phyloP scores from a whole-genome alignment of 257 asterid species.

The Penstemon barbatus region DNA sequence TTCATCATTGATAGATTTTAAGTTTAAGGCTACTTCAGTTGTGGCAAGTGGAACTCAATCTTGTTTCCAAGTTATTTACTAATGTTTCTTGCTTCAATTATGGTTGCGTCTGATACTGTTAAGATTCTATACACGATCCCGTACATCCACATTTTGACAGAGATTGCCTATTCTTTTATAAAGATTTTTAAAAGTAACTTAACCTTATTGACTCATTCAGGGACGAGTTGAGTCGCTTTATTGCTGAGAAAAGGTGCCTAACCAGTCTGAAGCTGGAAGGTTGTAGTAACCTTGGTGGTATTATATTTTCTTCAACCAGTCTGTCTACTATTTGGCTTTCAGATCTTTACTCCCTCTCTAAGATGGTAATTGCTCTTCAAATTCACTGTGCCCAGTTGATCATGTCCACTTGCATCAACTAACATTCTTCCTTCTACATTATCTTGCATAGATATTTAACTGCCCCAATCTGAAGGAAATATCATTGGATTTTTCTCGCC shows the following conservation, averaged over 20 bases:
- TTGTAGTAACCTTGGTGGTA: conserved; percentile 75
- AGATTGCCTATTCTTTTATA: not conserved
- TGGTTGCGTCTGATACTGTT: not conserved
- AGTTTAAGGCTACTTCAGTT: not conserved
- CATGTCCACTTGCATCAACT: not conserved
- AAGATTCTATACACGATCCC: not conserved
- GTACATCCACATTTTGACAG: not conserved
- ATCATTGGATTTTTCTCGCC: conserved; percentile 80
- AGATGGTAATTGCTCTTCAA: conserved; percentile 50
- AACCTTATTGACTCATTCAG: conserved; percentile 41
- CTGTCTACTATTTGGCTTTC: conserved; percentile 82
- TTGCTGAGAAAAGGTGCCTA: conserved; percentile 72
- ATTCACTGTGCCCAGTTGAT: not conserved
- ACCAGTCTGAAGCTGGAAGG: conserved; percentile 95
- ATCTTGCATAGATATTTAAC: conserved; percentile 60
- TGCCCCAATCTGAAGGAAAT: conserved; percentile 87
- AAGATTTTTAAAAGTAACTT: not conserved
- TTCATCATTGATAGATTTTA: not conserved
- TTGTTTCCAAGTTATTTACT: not conserved
- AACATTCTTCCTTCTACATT: not conserved
- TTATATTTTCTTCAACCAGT: conserved; percentile 66
- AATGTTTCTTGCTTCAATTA: not conserved
- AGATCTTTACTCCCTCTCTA: conserved; percentile 77
- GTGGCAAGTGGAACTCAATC: not conserved
- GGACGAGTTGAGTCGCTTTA: conserved; percentile 86